These are phyloP conservation scores for Castanopsis chinensis DNA, from an alignment of 306 rosid species.

Conservation along the genomic window DNA sequence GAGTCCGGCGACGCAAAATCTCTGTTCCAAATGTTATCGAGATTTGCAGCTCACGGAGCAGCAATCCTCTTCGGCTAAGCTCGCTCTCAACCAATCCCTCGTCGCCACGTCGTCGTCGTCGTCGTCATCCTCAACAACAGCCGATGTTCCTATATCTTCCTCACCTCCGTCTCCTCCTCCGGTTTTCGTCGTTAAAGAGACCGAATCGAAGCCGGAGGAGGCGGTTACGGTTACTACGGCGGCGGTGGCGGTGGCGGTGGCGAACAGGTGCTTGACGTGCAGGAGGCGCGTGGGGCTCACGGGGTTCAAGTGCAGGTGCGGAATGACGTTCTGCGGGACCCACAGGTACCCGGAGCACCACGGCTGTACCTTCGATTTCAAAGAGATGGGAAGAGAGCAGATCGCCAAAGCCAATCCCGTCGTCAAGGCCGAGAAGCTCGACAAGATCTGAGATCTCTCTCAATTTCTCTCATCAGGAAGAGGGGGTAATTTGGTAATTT, in stretches of 20 bases:
- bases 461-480: too few relatives aligned
- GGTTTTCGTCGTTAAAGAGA: neutral
- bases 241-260: conserved; percentile 1
- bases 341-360: conserved; percentile 87
- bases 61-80: conserved; percentile 52
- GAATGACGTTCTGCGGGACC: conserved; percentile 62
- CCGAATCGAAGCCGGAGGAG: neutral
- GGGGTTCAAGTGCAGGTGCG: conserved; percentile 83
- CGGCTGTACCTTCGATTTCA: conserved; percentile 72
- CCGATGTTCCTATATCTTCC: neutral
- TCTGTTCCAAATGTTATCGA: conserved; percentile 76
- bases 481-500: conserved; percentile 29
- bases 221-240: neutral
- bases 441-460: conserved; percentile 44
- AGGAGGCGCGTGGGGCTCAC: conserved; percentile 84
- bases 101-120: conserved; percentile 22
- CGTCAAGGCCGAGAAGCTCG: conserved; percentile 67
- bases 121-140: neutral
- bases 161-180: neutral
- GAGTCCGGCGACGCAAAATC: conserved; percentile 54
- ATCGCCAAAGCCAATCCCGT: conserved; percentile 89
- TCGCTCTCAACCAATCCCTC: conserved; percentile 59
- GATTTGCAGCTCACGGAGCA: conserved; percentile 67
- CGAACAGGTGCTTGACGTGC: conserved; percentile 57
- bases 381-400: conserved; percentile 64